Conservation (phyloP, 148 eudicot genomes). For the Talinum fruticosum region DNA sequence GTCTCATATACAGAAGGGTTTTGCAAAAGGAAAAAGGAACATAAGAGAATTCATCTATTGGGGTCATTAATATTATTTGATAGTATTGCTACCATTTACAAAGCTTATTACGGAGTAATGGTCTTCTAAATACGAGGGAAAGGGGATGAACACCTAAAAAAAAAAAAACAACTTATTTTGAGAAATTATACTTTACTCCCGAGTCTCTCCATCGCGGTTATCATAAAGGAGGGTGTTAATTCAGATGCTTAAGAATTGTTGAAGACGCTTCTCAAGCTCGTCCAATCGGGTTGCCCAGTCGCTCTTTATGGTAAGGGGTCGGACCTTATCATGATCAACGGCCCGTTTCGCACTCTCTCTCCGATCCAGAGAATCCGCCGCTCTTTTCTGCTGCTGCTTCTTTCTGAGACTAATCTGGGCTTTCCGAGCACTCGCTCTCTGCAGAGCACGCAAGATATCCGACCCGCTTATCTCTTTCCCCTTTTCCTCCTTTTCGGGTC, state of each 20-base stretch:
- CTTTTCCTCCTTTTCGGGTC: background rate
- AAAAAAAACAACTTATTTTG: background rate
- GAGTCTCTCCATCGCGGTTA: too few species aligned
- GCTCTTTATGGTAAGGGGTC: constrained; percentile 37
- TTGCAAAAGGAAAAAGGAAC: too few species aligned
- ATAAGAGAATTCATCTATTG: too few species aligned
- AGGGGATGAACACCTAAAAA: background rate
- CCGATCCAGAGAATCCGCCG: background rate
- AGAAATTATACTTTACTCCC: background rate
- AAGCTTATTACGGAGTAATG: too few species aligned
- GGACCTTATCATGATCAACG: constrained; percentile 28
- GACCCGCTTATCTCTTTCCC: constrained; percentile 40
- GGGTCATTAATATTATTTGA: too few species aligned
- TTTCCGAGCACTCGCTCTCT: constrained; percentile 40
- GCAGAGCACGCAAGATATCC: constrained; percentile 48
- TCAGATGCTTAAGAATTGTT: constrained; percentile 25
- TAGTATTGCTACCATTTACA: too few species aligned
- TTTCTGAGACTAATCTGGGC: constrained; percentile 24
- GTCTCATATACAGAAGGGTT: too few species aligned
- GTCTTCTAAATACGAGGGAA: too few species aligned
- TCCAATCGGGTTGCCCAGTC: constrained; percentile 54
- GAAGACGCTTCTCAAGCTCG: constrained; percentile 47
- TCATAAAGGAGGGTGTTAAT: background rate
- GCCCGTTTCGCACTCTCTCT: constrained; percentile 1
- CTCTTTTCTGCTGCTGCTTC: constrained; percentile 19